phyloP scores from a whole-genome alignment of 768 basidiomycete genomes.

The Kwoniella heveanensis region DNA sequence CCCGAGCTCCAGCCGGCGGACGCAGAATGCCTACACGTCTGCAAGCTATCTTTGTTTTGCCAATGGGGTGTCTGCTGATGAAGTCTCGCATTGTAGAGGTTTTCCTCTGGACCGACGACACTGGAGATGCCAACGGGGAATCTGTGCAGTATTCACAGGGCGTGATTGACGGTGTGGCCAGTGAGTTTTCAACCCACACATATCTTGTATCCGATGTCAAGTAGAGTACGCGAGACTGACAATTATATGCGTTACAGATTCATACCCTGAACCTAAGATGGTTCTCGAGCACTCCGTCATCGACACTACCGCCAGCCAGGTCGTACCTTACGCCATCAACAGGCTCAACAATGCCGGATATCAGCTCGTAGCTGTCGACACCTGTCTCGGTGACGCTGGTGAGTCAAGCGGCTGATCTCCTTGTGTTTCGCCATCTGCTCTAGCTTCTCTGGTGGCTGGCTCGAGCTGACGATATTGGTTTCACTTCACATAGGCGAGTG shows the following conservation, averaged over 20 bases:
- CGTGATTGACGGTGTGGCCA: constrained; percentile 35
- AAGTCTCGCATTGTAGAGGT: constrained; percentile 15
- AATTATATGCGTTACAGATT: background rate
- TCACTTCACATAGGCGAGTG: constrained; percentile 49
- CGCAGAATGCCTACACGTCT: too few species aligned
- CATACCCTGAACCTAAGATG: constrained; percentile 14
- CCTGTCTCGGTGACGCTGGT: constrained; percentile 50
- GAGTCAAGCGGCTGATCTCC: too few species aligned
- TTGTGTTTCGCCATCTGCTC: too few species aligned
- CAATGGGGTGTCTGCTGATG: background rate
- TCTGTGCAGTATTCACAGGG: constrained; percentile 33
- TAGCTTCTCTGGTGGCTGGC: too few species aligned
- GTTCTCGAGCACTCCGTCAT: constrained; percentile 15
- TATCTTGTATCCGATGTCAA: too few species aligned
- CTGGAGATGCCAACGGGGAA: constrained; percentile 40
- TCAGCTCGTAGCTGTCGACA: constrained; percentile 53
- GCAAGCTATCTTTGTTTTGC: too few species aligned
- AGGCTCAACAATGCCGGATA: constrained; percentile 40
- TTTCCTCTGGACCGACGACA: constrained; percentile 54
- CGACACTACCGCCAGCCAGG: constrained; percentile 35
- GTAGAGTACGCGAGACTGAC: background rate
- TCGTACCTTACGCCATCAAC: constrained; percentile 43
- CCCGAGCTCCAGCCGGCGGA: too few species aligned
- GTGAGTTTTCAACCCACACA: too few species aligned
- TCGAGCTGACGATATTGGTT: too few species aligned